These are phyloP conservation scores for Pseudogymnoascus sp. DNA, from an alignment of 2,329 filamentous ascomycete genomes.

Conservation along the genomic window DNA sequence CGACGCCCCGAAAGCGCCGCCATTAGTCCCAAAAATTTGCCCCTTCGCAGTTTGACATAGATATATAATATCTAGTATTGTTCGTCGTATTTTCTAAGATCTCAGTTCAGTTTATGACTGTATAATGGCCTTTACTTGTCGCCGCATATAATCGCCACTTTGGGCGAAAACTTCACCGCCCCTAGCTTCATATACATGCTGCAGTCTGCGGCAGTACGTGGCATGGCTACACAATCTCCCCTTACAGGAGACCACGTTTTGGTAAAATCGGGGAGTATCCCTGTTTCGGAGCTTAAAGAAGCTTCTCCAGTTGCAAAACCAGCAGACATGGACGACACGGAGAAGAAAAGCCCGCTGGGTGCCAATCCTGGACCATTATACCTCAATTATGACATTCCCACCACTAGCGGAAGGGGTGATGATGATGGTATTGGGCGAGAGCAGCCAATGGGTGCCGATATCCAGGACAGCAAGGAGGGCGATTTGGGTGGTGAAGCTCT, in stretches of 20 bases:
- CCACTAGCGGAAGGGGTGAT: background rate
- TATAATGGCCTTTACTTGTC: background rate
- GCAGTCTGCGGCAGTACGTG: background rate
- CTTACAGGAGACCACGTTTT: background rate
- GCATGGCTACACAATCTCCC: slow-evolving; percentile 1
- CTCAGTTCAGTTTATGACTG: background rate
- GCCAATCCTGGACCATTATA: background rate
- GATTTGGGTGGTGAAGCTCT: background rate
- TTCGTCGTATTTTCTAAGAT: background rate
- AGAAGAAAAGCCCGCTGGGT: background rate
- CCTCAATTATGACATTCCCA: background rate
- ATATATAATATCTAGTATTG: background rate
- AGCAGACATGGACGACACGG: background rate
- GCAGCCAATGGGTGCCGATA: background rate
- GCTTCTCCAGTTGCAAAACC: background rate
- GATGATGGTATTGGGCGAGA: background rate
- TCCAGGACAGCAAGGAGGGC: background rate
- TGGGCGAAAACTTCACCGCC: background rate
- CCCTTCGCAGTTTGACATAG: background rate
- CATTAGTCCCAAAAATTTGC: background rate
- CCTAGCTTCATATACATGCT: background rate
- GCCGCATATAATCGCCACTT: slow-evolving; percentile 3
- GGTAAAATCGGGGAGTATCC: background rate
- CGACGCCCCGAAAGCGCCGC: background rate
- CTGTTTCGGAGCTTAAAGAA: background rate